A percentile compares a stretch with the other conserved stretches of the same genome.
Conservation (phyloP, 1,139 yeast genomes). For the Arxiozyma telluris region DNA sequence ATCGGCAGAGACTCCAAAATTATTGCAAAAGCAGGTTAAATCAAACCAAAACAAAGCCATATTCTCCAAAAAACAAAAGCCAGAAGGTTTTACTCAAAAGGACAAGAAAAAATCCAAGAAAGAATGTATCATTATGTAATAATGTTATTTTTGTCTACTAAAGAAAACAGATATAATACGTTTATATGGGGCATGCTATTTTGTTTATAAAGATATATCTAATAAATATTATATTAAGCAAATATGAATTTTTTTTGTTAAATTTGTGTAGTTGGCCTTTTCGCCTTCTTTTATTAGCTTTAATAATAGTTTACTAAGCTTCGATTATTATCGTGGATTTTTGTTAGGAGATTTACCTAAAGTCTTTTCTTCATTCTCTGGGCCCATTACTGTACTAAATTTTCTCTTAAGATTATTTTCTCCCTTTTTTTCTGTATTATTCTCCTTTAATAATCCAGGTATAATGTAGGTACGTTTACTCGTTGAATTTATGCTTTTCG, state of each 20-base stretch:
- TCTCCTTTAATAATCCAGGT: conserved; percentile 6
- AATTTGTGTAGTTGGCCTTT: not conserved
- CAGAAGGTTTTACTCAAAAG: conserved; percentile 2
- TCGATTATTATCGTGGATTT: not conserved
- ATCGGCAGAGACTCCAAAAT: conserved; percentile 1
- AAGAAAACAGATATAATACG: not conserved
- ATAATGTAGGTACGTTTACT: conserved; percentile 10
- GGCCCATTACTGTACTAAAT: conserved; percentile 8
- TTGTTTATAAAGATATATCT: not conserved
- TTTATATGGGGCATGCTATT: not conserved
- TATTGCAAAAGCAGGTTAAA: not conserved
- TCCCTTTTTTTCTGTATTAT: conserved; percentile 1
- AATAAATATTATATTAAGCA: not conserved
- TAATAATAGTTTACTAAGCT: not conserved
- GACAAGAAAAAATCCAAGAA: conserved; percentile 24
- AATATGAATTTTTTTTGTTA: not conserved
- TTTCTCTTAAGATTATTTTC: conserved; percentile 14
- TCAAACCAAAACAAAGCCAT: conserved; percentile 4
- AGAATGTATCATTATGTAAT: conserved; percentile 37
- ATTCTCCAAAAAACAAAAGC: not conserved
- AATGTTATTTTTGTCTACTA: not conserved
- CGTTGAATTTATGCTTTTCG: conserved; percentile 20
- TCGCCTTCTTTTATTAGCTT: not conserved
- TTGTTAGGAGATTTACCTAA: conserved; percentile 1
- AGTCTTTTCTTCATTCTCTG: not conserved